Evolutionary conservation across 306 rosid species (phyloP).

Genomic region (Mucuna pruriens): DNA sequence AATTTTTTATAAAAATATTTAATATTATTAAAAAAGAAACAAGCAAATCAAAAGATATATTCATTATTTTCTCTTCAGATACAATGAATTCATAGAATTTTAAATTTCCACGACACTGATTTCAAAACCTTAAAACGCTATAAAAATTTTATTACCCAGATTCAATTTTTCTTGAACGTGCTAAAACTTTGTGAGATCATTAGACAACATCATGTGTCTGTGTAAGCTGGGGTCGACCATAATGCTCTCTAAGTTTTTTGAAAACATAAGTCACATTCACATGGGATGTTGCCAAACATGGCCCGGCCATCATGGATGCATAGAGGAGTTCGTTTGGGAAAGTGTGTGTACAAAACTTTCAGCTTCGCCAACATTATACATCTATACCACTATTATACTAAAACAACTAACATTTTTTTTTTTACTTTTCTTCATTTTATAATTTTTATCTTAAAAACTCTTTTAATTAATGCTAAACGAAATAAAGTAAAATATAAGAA

Average conservation of each 20-base stretch:
- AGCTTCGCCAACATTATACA: background rate
- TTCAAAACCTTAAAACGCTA: constrained; percentile 17
- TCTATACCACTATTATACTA: background rate
- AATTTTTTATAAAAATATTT: no score
- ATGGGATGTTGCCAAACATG: constrained; percentile 49
- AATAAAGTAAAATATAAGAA: background rate
- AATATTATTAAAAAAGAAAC: background rate
- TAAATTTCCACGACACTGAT: background rate
- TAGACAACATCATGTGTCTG: constrained; percentile 49
- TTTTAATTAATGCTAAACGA: background rate
- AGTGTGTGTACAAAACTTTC: constrained; percentile 17
- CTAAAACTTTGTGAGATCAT: constrained; percentile 18
- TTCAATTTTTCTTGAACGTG: constrained; percentile 12
- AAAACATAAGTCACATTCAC: constrained; percentile 42
- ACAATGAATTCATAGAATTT: background rate
- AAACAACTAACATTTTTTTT: background rate
- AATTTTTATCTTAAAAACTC: background rate
- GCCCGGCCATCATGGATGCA: constrained; percentile 40
- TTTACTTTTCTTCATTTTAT: background rate
- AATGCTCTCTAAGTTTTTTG: constrained; percentile 35
- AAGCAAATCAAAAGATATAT: background rate
- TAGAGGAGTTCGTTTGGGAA: background rate
- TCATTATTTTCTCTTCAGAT: background rate
- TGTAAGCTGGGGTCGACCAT: constrained; percentile 40
- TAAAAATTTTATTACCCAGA: background rate